A percentile compares a stretch with the other conserved stretches of the same genome.
Evolutionary conservation across 257 asterid genomes (phyloP).

Genomic region (Rhazya stricta): DNA sequence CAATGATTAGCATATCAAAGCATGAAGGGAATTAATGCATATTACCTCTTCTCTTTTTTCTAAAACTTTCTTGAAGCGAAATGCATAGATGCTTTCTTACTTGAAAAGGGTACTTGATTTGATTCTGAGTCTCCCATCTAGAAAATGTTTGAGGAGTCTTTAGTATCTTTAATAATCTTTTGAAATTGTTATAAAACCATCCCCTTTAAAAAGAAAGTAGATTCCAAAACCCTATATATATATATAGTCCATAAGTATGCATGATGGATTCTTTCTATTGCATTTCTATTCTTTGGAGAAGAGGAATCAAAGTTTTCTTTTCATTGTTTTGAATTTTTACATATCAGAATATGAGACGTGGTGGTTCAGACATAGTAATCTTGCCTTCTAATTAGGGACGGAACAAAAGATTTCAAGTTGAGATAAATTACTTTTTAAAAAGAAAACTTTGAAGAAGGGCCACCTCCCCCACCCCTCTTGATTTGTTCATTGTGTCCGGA

Average conservation of each 20-base stretch:
- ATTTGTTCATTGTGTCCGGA: too few relatives aligned
- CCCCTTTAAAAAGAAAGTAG: neutral
- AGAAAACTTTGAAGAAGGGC: too few relatives aligned
- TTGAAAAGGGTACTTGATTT: neutral
- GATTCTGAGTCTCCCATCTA: slow-evolving; percentile 4
- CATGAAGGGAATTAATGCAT: neutral
- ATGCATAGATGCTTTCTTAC: neutral
- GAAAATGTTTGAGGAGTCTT: neutral
- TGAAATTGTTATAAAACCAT: neutral
- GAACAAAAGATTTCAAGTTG: too few relatives aligned
- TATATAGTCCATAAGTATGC: neutral
- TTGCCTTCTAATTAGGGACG: too few relatives aligned
- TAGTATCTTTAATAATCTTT: neutral
- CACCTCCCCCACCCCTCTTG: too few relatives aligned
- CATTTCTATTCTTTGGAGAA: neutral
- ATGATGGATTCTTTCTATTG: neutral
- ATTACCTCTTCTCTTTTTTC: neutral
- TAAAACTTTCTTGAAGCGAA: neutral
- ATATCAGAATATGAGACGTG: too few relatives aligned
- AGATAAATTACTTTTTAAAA: too few relatives aligned
- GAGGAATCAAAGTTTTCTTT: neutral
- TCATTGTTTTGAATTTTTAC: too few relatives aligned
- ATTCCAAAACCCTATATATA: neutral
- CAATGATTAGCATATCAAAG: neutral
- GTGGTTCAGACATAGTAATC: too few relatives aligned